Percentiles rank a stretch among this genome's conserved stretches.
Conservation (phyloP, 1,284 basidiomycete species). For the Cryptococcus sp. region DNA sequence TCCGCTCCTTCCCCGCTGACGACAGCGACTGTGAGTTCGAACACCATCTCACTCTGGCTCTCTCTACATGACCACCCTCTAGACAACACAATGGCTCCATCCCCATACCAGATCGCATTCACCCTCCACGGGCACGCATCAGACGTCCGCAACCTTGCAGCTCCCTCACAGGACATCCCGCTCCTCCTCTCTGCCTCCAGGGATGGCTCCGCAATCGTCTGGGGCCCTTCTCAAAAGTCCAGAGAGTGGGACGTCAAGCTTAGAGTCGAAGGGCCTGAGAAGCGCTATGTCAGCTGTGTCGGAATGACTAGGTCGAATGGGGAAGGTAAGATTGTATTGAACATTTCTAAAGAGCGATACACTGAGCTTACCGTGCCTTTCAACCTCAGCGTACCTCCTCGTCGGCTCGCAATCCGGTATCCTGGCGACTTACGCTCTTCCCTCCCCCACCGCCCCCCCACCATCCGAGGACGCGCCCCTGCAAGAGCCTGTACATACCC, state of each 20-base stretch:
- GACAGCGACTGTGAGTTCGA: background rate
- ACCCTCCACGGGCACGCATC: constrained; percentile 57
- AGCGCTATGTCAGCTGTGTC: constrained; percentile 59
- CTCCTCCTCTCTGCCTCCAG: constrained; percentile 78
- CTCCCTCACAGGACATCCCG: constrained; percentile 26
- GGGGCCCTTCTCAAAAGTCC: constrained; percentile 61
- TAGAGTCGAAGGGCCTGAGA: constrained; percentile 74
- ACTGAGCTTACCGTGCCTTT: background rate
- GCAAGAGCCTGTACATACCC: constrained; percentile 70
- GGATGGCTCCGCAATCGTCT: constrained; percentile 82
- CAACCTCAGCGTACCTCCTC: constrained; percentile 66
- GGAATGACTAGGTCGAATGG: constrained; percentile 37
- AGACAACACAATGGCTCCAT: constrained; percentile 6
- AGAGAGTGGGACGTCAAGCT: constrained; percentile 65
- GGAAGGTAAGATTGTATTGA: constrained; percentile 46
- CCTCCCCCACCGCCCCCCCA: constrained; percentile 23
- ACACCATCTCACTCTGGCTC: background rate
- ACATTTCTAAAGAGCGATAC: no score
- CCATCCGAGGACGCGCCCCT: constrained; percentile 56
- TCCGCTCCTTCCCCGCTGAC: background rate
- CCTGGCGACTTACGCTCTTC: constrained; percentile 66
- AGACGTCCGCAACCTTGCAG: constrained; percentile 41
- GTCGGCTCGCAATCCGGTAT: constrained; percentile 81
- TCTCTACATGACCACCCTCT: background rate
- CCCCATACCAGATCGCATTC: constrained; percentile 75